Conservation (phyloP, 306 rosid genomes). For the Boehmeria nivea region DNA sequence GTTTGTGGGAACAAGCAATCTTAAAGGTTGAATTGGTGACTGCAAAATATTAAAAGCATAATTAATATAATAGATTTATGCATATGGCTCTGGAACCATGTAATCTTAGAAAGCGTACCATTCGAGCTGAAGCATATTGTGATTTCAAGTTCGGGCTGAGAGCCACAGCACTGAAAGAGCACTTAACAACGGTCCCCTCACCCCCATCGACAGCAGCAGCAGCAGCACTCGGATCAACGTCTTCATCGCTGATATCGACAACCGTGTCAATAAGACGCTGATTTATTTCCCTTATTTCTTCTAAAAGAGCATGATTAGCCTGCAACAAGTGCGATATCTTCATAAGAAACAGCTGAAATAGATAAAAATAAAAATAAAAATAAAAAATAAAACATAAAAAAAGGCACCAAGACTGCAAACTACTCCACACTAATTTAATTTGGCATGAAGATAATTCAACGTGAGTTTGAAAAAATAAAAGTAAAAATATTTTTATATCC, state of each 20-base stretch:
- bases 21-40: slow-evolving; percentile 86
- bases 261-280: slow-evolving; percentile 75
- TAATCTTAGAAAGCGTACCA: slow-evolving; percentile 42
- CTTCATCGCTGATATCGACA: slow-evolving; percentile 67
- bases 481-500: too few species aligned
- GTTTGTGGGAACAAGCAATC: slow-evolving; percentile 80
- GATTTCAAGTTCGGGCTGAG: slow-evolving; percentile 79
- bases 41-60: slow-evolving; percentile 36
- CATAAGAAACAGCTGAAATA: too few species aligned
- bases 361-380: too few species aligned
- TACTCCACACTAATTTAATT: too few species aligned
- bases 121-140: slow-evolving; percentile 68
- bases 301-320: slow-evolving; percentile 76
- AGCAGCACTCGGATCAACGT: slow-evolving; percentile 59
- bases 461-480: too few species aligned
- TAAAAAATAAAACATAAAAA: too few species aligned
- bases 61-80: too few species aligned
- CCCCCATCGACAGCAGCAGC: slow-evolving; percentile 59
- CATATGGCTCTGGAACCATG: too few species aligned
- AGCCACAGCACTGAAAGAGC: slow-evolving; percentile 82
- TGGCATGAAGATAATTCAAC: too few species aligned
- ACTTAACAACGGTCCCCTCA: slow-evolving; percentile 81
- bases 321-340: slow-evolving; percentile 37
- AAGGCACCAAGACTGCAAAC: too few species aligned
- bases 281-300: slow-evolving; percentile 85